These are phyloP conservation scores for Wallemia ichthyophaga DNA, from an alignment of 1,284 basidiomycete species.

Conservation along the genomic window DNA sequence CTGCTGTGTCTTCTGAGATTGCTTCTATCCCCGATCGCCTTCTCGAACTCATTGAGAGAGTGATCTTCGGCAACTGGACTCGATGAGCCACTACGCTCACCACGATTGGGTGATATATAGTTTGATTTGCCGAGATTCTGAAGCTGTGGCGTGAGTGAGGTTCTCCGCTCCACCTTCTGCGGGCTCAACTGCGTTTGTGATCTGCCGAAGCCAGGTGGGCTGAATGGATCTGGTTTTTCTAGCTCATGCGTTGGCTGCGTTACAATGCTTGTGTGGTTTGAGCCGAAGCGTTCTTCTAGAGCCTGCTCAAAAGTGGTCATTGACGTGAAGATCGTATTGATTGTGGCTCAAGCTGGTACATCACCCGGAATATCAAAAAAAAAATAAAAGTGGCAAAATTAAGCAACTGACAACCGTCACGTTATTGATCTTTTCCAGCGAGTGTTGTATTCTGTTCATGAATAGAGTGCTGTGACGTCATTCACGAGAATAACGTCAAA, in stretches of 20 bases:
- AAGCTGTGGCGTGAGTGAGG: not conserved
- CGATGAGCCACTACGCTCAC: not conserved
- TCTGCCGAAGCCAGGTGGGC: not conserved
- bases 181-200: not conserved
- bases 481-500: no score
- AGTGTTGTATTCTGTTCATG: no score
- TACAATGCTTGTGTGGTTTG: not conserved
- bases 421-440: no score
- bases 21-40: not conserved
- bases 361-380: not conserved
- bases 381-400: no score
- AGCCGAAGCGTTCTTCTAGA: not conserved
- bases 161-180: not conserved
- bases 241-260: not conserved
- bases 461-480: no score
- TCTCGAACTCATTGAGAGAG: not conserved
- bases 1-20: not conserved
- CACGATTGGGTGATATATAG: not conserved
- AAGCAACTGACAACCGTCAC: no score
- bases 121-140: not conserved
- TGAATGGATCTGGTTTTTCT: not conserved
- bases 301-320: not conserved
- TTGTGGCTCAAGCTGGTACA: not conserved
- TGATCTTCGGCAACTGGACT: not conserved
- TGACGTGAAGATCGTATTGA: no score